Percentiles rank a stretch among this genome's conserved stretches.
phyloP scores from a whole-genome alignment of 169 alveolate genomes.

The Plasmodium inui region DNA sequence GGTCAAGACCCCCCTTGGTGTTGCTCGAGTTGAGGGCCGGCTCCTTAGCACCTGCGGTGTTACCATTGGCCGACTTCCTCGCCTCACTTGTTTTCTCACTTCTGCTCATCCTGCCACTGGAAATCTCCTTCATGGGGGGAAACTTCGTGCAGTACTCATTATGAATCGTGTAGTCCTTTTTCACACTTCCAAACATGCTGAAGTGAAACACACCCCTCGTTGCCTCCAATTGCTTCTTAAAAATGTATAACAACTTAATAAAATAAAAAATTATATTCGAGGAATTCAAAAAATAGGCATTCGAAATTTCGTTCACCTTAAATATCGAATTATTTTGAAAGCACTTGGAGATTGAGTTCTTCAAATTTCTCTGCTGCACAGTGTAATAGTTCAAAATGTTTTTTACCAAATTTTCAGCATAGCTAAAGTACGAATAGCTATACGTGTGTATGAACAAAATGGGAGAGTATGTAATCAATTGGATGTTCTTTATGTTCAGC shows the following conservation, averaged over 20 bases:
- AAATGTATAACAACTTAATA: conserved; percentile 35
- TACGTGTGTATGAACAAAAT: conserved; percentile 39
- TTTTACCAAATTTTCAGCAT: conserved; percentile 16
- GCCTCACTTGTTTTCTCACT: background rate
- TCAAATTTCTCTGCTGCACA: conserved; percentile 50
- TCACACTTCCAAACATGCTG: conserved; percentile 20
- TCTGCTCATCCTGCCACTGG: background rate
- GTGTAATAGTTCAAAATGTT: conserved; percentile 26
- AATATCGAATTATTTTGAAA: conserved; percentile 51
- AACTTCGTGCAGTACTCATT: conserved; percentile 38
- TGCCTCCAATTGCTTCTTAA: conserved; percentile 41
- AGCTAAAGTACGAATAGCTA: conserved; percentile 42
- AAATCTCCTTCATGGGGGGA: background rate
- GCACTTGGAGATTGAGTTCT: conserved; percentile 33
- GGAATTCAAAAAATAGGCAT: conserved; percentile 49
- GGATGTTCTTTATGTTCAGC: conserved; percentile 62
- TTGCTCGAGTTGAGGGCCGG: background rate
- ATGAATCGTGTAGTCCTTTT: conserved; percentile 18
- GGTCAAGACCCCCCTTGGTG: background rate
- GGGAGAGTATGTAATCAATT: conserved; percentile 45
- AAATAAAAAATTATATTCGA: conserved; percentile 41
- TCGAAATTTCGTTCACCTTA: conserved; percentile 66
- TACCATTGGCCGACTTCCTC: background rate
- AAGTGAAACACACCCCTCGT: background rate
- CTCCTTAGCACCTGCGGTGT: background rate